Base-by-base conservation (phyloP, 805 yeast species). In the Starmerella geochares region DNA sequence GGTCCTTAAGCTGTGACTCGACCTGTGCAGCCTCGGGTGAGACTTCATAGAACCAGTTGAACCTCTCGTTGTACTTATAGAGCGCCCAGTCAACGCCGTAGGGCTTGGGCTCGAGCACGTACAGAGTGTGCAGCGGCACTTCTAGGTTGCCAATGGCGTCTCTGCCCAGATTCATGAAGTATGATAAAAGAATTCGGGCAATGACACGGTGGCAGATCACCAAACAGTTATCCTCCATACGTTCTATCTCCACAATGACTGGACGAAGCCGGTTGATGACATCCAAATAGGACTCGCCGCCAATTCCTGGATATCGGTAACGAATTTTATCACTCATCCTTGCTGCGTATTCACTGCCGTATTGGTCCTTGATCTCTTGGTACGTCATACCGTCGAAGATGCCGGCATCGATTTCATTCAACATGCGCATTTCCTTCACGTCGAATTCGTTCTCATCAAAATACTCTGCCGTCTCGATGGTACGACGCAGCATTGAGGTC, bases 241-340 rank as follows among this genome's bases (percentile, higher is more conserved):
- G 73, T 64, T 90, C 98, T 44, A 92, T 77, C 65, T 90, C 98
- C 11, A 86, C 86, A 54, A 90, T 90, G 17, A 90, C 77, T 1
- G 96, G 94, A 53, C 94, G 74, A 50, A 90, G 72, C 54, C 98
- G 73, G 57, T 87, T 86, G 61, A 92, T 82, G 11, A 92, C 98
- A 67, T 90, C 97, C 58, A 90, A 68, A 59, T 90, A 90, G 0
- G 95, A 84, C 66, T 90, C 98, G 16, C 98, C 98, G 7, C 97
- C 96, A 45, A 86, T 84, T 3, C 98, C 98, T 1, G 97, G 98
- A 62, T 90, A 90, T 53, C 98, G 72, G 66, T 90, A 90, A 16
- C 81, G 72, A 58, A 90, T 72, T 66, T 90, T 90, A 65, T 86
- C 83, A 37, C 73, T 71, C 57, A 86, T 67, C 51, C 97, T 75